Percentiles rank a stretch among this genome's conserved stretches.
Evolutionary conservation across 192 early-diverging fungal species (phyloP).

Genomic region (Umbelopsis isabellina): DNA sequence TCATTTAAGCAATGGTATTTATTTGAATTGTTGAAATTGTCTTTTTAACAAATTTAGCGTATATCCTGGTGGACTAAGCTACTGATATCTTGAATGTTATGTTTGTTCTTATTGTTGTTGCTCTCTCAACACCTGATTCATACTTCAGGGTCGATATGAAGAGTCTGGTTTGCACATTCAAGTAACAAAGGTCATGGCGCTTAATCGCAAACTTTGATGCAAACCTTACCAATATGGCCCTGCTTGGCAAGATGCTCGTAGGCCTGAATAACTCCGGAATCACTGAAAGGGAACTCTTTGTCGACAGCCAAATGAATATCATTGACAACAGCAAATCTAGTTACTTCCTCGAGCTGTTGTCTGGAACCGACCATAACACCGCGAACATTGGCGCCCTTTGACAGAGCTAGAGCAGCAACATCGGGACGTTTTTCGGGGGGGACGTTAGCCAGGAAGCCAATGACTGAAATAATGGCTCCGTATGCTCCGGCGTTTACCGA

Average conservation of each 20-base stretch:
- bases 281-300: slow-evolving; percentile 5
- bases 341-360: slow-evolving; percentile 15
- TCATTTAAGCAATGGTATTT: too few relatives aligned
- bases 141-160: too few relatives aligned
- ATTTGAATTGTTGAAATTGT: too few relatives aligned
- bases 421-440: slow-evolving; percentile 20
- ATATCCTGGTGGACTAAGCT: too few relatives aligned
- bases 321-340: slow-evolving; percentile 21
- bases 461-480: slow-evolving; percentile 5
- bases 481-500: not conserved
- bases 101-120: too few relatives aligned
- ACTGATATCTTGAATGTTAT: too few relatives aligned
- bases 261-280: not conserved
- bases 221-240: not conserved
- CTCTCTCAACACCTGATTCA: too few relatives aligned
- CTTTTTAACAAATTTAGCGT: too few relatives aligned
- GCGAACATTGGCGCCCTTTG: not conserved
- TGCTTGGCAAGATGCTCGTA: not conserved
- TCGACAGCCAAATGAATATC: slow-evolving; percentile 8
- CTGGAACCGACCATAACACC: slow-evolving; percentile 21
- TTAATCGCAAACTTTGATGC: not conserved
- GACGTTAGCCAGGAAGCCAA: slow-evolving; percentile 20
- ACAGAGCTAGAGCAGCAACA: slow-evolving; percentile 9
- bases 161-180: too few relatives aligned
- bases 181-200: too few relatives aligned